Conservation (phyloP, 129 eudicot species). For the Heracleum sosnowskyi region DNA sequence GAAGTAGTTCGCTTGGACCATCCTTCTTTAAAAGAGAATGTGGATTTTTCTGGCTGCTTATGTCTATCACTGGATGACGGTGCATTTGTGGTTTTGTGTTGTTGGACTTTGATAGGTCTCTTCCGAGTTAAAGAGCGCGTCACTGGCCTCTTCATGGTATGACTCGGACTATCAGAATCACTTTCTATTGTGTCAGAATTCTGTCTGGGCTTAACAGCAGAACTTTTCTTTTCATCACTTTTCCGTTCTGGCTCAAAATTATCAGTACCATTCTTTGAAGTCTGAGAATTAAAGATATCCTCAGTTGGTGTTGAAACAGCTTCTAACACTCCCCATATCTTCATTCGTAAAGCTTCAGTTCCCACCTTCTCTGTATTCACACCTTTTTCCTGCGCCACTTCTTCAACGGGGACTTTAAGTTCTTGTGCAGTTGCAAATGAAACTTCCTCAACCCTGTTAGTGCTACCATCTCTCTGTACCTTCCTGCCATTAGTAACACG, state of each 20-base stretch:
- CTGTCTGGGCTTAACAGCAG: conserved; percentile 24
- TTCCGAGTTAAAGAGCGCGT: conserved; percentile 48
- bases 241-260: conserved; percentile 26
- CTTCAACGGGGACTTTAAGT: conserved; percentile 26
- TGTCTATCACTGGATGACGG: conserved; percentile 20
- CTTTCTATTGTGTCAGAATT: conserved; percentile 53
- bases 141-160: conserved; percentile 35
- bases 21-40: conserved; percentile 45
- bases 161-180: conserved; percentile 42
- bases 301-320: conserved; percentile 49
- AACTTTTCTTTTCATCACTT: conserved; percentile 23
- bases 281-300: conserved; percentile 24
- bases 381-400: conserved; percentile 28
- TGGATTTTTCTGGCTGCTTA: conserved; percentile 26
- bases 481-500: conserved; percentile 16
- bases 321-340: conserved; percentile 72
- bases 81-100: conserved; percentile 2
- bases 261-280: conserved; percentile 19
- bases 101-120: conserved; percentile 28
- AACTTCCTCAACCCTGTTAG: conserved; percentile 21
- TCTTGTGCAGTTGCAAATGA: conserved; percentile 29
- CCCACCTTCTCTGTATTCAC: conserved; percentile 35
- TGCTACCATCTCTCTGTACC: conserved; percentile 20
- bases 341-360: conserved; percentile 49
- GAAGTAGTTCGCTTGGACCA: conserved; percentile 29